Conservation (phyloP, 2,329 filamentous ascomycete genomes). For the Xylariaceae sp. region DNA sequence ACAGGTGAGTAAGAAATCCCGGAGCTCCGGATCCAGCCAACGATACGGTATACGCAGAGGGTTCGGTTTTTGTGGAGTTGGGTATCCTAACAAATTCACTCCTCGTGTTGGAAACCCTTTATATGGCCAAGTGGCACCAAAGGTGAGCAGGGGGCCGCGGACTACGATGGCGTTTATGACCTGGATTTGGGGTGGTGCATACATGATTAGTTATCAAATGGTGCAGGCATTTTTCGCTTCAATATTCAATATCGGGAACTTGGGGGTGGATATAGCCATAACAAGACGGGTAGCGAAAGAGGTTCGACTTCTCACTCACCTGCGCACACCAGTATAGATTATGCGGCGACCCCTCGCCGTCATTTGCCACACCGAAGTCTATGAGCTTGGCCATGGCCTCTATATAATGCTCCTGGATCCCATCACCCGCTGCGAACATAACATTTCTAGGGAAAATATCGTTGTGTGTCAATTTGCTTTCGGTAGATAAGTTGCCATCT, state of each 20-base stretch:
- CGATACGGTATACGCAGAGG: neutral
- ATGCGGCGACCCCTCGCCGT: too few relatives aligned
- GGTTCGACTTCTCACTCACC: neutral
- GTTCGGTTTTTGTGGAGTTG: too few relatives aligned
- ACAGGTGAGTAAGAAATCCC: slow-evolving; percentile 4
- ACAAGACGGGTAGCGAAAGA: neutral
- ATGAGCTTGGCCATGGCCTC: slow-evolving; percentile 5
- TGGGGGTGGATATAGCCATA: neutral
- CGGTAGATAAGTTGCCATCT: too few relatives aligned
- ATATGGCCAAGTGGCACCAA: neutral
- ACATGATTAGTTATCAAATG: neutral
- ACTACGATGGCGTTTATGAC: neutral
- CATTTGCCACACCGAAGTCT: slow-evolving; percentile 7
- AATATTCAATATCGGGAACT: neutral
- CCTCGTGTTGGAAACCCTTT: neutral
- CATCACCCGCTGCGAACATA: slow-evolving; percentile 2
- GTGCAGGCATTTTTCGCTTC: neutral
- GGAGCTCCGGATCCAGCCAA: neutral
- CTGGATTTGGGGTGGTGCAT: neutral
- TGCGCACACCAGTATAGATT: neutral
- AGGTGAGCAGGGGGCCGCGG: neutral
- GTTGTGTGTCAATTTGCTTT: neutral
- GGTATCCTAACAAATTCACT: too few relatives aligned
- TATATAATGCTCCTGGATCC: neutral
- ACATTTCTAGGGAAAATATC: slow-evolving; percentile 8